These are phyloP conservation scores for Auricularia cornea DNA, from an alignment of 768 basidiomycete genomes.

Conservation along the genomic window DNA sequence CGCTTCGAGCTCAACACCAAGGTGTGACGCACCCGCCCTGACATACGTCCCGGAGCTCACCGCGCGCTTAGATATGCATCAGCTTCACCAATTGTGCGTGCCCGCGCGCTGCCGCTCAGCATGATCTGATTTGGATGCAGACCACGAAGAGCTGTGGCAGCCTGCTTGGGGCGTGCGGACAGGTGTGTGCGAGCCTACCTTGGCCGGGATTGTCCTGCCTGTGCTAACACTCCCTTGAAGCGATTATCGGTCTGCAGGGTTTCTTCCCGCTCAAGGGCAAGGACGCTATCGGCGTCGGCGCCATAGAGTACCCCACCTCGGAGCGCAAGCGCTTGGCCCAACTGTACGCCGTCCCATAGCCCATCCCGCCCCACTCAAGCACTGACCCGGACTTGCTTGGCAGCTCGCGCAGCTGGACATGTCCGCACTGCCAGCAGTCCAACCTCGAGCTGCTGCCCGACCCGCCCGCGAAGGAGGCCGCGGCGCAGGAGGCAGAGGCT, in stretches of 20 bases:
- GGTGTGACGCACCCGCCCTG: too few relatives aligned
- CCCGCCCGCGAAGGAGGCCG: slow-evolving; percentile 26
- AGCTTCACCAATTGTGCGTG: slow-evolving; percentile 82
- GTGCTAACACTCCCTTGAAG: slow-evolving; percentile 29
- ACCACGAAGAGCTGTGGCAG: slow-evolving; percentile 96
- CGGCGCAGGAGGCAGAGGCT: background rate
- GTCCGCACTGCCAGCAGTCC: slow-evolving; percentile 59
- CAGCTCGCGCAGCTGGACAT: slow-evolving; percentile 76
- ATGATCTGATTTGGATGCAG: slow-evolving; percentile 28
- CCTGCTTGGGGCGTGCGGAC: slow-evolving; percentile 98
- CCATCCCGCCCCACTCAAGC: background rate
- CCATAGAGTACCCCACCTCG: slow-evolving; percentile 63
- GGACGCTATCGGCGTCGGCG: slow-evolving; percentile 79
- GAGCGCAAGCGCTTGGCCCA: slow-evolving; percentile 74
- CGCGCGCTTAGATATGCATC: slow-evolving; percentile 66
- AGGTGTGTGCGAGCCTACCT: slow-evolving; percentile 36
- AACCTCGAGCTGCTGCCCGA: slow-evolving; percentile 71
- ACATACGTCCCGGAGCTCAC: too few relatives aligned
- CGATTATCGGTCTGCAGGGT: slow-evolving; percentile 81
- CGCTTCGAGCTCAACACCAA: slow-evolving; percentile 94
- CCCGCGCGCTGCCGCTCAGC: slow-evolving; percentile 9
- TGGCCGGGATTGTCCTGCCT: slow-evolving; percentile 7
- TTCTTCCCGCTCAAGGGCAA: slow-evolving; percentile 88
- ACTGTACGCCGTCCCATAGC: slow-evolving; percentile 41
- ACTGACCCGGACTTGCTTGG: slow-evolving; percentile 7